These are phyloP conservation scores for Pyrus hybrid DNA, from an alignment of 331 rosid genomes.

Conservation along the genomic window DNA sequence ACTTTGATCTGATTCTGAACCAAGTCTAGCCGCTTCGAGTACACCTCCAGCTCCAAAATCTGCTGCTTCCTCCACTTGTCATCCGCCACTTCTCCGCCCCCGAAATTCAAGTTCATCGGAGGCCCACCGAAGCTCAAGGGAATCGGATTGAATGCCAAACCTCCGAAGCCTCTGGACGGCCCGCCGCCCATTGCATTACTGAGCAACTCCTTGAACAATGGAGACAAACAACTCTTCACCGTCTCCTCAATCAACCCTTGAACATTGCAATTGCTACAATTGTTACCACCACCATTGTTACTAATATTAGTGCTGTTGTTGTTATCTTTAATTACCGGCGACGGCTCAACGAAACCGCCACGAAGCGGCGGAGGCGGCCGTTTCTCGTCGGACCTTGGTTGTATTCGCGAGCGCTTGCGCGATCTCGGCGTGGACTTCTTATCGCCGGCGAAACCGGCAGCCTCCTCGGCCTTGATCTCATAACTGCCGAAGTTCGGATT, in stretches of 20 bases:
- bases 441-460: background rate
- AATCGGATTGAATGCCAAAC: slow-evolving; percentile 21
- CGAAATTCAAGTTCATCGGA: slow-evolving; percentile 19
- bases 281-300: background rate
- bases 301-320: background rate
- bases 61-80: slow-evolving; percentile 59
- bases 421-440: slow-evolving; percentile 19
- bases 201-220: slow-evolving; percentile 50
- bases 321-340: slow-evolving; percentile 15
- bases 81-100: slow-evolving; percentile 29
- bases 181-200: slow-evolving; percentile 26
- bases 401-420: slow-evolving; percentile 34
- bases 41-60: slow-evolving; percentile 69
- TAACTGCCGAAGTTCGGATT: slow-evolving; percentile 11
- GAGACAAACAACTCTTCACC: slow-evolving; percentile 64
- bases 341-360: background rate
- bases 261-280: slow-evolving; percentile 8
- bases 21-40: slow-evolving; percentile 62
- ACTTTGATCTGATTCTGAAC: slow-evolving; percentile 71
- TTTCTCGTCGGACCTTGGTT: slow-evolving; percentile 15
- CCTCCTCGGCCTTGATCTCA: slow-evolving; percentile 28
- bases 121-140: slow-evolving; percentile 19
- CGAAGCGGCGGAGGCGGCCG: background rate
- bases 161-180: slow-evolving; percentile 29
- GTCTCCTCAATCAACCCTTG: slow-evolving; percentile 65